Base-by-base conservation (phyloP, 1,284 basidiomycete genomes). In the Agaricales sp. region DNA sequence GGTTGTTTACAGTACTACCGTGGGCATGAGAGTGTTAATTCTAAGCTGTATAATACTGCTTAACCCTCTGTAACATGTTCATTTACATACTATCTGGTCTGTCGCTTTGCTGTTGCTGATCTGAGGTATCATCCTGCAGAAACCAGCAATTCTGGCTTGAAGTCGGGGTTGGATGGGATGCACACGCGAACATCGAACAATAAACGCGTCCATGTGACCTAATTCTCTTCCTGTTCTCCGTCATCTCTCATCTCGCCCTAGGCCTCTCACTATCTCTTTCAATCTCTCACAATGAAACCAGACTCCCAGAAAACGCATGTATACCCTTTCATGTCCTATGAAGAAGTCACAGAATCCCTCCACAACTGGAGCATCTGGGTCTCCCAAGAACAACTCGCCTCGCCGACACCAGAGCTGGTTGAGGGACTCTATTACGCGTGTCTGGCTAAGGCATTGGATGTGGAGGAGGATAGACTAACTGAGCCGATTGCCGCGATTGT, bases 391-490 rank as follows among this genome's bases (percentile, higher is more conserved):
- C 86, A 91, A 56, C 75, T 93, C 39, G 60, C 71, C 21, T 74
- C 75, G 37, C 89, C 89, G 0, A 79, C 78, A 0, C 59, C 81
- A 0, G 80, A 86, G 35, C 84, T 85, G 52, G 83, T 89, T 16
- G 74, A 82, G 43, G 68, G 66, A 46, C 73, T 88, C 20, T 89
- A 83, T 63, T 70, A 69, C 48, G 74, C 78, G 2, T 82, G 88
- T 55, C 71, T 92, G 24, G 74, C 83, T 41, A 77, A 82, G 55
- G 75, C 90, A 48, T 85, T 83, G 35, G 75, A 75, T 35, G 70
- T 90, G 47, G 71, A 72, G 6, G 67, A 74, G 19, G 80, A 85
- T 3, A 61, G 67, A 38, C 67, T 92, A 2, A 76, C 80, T 52
- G 71, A 74, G 1, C 77, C 87, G 0, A 73, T 77, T 44, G 69